Conservation (phyloP, 78 protist species). For the Monocercomonoides exilis region DNA sequence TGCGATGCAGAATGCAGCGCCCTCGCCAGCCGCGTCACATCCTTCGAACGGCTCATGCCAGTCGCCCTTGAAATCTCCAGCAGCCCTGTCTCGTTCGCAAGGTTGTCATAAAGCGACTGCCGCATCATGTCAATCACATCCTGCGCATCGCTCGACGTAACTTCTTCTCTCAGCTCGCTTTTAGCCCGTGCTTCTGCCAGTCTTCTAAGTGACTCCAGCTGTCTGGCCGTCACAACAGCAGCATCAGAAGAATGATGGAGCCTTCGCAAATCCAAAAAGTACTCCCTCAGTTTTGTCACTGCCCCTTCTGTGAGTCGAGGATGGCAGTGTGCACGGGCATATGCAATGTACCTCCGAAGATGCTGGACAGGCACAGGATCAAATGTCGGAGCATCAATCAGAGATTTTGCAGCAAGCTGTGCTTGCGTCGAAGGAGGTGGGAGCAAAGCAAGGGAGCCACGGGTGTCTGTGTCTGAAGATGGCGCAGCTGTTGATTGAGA, state of each 20-base stretch:
- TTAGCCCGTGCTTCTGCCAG: conserved; percentile 90
- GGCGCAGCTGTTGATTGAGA: neutral
- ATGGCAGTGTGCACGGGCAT: conserved; percentile 69
- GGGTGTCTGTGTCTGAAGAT: neutral
- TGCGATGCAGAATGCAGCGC: neutral
- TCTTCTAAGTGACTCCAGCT: conserved; percentile 88
- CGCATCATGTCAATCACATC: conserved; percentile 35
- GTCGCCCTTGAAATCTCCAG: conserved; percentile 5
- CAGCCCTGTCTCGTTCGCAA: conserved; percentile 24
- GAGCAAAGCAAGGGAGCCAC: neutral
- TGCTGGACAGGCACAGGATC: conserved; percentile 62
- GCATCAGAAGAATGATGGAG: conserved; percentile 4
- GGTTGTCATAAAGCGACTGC: conserved; percentile 8
- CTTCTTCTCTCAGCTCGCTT: conserved; percentile 72
- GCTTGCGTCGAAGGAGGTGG: neutral
- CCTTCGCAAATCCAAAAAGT: conserved; percentile 64
- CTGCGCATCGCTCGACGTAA: conserved; percentile 46
- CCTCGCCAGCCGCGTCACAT: neutral
- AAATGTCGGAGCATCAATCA: neutral
- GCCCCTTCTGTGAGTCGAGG: conserved; percentile 76
- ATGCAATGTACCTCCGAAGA: conserved; percentile 80
- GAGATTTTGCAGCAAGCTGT: neutral
- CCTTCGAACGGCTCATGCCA: neutral
- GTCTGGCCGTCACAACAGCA: conserved; percentile 90
- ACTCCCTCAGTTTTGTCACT: conserved; percentile 42